A percentile compares a stretch with the other conserved stretches of the same genome.
These are phyloP conservation scores for Ilyonectria mors-panacis DNA, from an alignment of 2,329 filamentous ascomycete species.

Conservation along the genomic window DNA sequence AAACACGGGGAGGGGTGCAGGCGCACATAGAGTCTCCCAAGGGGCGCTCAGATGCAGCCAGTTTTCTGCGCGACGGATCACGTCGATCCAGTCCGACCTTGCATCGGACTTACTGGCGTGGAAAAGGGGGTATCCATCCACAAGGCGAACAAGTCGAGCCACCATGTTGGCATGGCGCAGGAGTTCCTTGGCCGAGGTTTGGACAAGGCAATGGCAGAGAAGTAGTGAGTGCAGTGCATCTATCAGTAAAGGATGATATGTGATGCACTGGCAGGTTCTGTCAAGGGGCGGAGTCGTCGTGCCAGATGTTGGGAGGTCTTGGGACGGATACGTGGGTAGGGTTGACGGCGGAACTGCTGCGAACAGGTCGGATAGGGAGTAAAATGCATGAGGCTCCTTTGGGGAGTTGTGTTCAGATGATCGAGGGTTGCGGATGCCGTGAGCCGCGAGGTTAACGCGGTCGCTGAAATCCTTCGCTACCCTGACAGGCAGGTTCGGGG, in stretches of 20 bases:
- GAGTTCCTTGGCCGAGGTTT: slow-evolving; percentile 84
- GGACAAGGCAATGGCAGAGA: slow-evolving; percentile 83
- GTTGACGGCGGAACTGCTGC: slow-evolving; percentile 75
- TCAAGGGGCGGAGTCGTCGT: slow-evolving; percentile 52
- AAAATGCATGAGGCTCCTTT: slow-evolving; percentile 56
- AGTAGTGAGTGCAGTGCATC: slow-evolving; percentile 85
- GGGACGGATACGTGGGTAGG: slow-evolving; percentile 77
- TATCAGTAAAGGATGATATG: slow-evolving; percentile 84
- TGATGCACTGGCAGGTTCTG: slow-evolving; percentile 58
- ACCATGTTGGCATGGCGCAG: slow-evolving; percentile 87
- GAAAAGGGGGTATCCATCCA: slow-evolving; percentile 86
- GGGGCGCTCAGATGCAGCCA: slow-evolving; percentile 76
- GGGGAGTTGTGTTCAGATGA: slow-evolving; percentile 49
- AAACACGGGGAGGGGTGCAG: slow-evolving; percentile 65
- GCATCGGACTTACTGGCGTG: slow-evolving; percentile 79
- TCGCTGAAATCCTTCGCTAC: slow-evolving; percentile 70
- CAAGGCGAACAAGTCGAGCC: slow-evolving; percentile 79
- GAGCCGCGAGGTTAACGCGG: slow-evolving; percentile 70
- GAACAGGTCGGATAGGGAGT: slow-evolving; percentile 76
- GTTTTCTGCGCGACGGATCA: slow-evolving; percentile 76
- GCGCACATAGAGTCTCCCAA: slow-evolving; percentile 81
- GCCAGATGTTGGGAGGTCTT: slow-evolving; percentile 50
- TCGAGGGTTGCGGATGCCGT: slow-evolving; percentile 61
- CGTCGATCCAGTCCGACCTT: slow-evolving; percentile 85
- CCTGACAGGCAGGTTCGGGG: slow-evolving; percentile 76